These are phyloP conservation scores for Polygonum aviculare DNA, from an alignment of 148 eudicot genomes.

Conservation along the genomic window DNA sequence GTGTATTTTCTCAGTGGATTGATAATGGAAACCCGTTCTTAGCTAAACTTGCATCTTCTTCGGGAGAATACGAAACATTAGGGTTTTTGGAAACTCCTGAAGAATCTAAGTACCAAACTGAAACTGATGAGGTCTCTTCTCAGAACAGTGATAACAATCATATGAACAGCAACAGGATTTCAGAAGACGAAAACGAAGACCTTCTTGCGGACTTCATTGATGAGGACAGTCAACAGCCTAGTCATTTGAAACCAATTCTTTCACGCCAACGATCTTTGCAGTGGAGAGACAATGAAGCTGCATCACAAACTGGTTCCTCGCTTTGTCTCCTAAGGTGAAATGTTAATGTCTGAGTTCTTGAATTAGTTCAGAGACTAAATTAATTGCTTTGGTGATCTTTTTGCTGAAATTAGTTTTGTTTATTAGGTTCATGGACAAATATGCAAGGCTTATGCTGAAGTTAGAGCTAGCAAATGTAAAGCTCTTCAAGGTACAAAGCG, in stretches of 20 bases:
- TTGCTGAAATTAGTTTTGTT: conserved; percentile 16
- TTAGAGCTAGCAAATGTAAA: conserved; percentile 76
- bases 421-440: conserved; percentile 88
- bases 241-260: conserved; percentile 50
- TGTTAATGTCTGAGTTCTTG: conserved; percentile 1
- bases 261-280: conserved; percentile 37
- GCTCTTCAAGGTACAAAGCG: conserved; percentile 58
- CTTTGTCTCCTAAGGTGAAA: conserved; percentile 79
- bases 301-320: conserved; percentile 85
- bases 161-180: conserved; percentile 37
- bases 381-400: conserved; percentile 8
- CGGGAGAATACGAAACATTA: conserved; percentile 29
- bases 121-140: conserved; percentile 18
- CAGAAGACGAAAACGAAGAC: conserved; percentile 97
- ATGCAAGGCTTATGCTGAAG: conserved; percentile 93
- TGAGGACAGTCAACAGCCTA: conserved; percentile 96
- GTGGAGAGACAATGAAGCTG: conserved; percentile 54
- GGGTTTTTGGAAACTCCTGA: conserved; percentile 30
- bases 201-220: conserved; percentile 98
- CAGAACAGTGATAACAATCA: conserved; percentile 21
- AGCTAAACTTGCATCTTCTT: conserved; percentile 35
- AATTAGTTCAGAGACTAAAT: not conserved
- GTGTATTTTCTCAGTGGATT: conserved; percentile 72
- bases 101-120: conserved; percentile 13
- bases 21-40: conserved; percentile 69